phyloP scores from a whole-genome alignment of 345 rosid genomes.

The Eucalyptus curtisii region DNA sequence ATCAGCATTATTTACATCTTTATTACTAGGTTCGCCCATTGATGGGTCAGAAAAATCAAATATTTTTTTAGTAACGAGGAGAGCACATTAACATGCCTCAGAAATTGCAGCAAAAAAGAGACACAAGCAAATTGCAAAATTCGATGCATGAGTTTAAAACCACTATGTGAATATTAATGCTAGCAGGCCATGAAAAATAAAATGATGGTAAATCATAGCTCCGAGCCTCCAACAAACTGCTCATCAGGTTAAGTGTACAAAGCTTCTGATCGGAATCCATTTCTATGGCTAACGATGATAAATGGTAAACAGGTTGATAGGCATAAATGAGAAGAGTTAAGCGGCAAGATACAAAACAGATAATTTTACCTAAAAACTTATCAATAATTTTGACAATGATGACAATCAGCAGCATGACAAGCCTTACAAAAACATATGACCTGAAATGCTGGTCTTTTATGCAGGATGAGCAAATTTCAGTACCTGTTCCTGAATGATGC shows the following conservation, averaged over 20 bases:
- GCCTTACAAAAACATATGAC: not conserved
- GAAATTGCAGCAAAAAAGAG: not conserved
- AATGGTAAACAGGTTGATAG: not conserved
- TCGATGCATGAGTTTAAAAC: not conserved
- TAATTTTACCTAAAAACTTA: not conserved
- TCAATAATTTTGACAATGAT: not conserved
- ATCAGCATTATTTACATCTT: not conserved
- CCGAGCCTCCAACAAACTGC: not conserved
- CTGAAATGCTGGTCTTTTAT: not conserved
- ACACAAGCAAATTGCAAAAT: not conserved
- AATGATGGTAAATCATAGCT: not conserved
- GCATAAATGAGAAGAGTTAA: not conserved
- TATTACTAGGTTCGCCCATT: not conserved
- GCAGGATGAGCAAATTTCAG: not conserved
- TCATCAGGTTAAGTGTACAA: not conserved
- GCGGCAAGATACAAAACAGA: not conserved
- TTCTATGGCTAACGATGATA: not conserved
- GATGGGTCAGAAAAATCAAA: not conserved
- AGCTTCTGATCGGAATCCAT: not conserved
- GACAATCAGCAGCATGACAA: not conserved
- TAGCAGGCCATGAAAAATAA: not conserved
- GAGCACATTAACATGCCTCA: not conserved
- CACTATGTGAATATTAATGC: not conserved
- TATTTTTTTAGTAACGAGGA: not conserved
- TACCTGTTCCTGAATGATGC: constrained; percentile 99